Evolutionary conservation across 345 rosid species (phyloP).

Genomic region (Combretum micranthum): DNA sequence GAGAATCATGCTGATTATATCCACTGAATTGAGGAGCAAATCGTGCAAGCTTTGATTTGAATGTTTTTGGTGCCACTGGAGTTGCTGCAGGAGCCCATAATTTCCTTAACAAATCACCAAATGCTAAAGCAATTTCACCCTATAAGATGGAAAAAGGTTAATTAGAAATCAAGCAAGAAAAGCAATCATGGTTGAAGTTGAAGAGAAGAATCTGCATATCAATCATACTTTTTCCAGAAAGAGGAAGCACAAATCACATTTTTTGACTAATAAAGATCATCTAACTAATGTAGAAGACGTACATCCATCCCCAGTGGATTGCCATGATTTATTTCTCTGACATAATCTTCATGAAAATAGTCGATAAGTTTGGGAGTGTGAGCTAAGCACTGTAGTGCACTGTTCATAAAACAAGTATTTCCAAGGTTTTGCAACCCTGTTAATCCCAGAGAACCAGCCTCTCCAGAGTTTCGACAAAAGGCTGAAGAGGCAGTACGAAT

Average conservation of each 20-base stretch:
- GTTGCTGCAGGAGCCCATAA: slow-evolving; percentile 93
- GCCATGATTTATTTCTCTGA: slow-evolving; percentile 73
- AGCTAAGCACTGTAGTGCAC: slow-evolving; percentile 92
- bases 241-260: slow-evolving; percentile 10
- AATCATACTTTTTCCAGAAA: slow-evolving; percentile 1
- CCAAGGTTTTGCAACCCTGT: slow-evolving; percentile 97
- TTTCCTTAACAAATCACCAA: slow-evolving; percentile 85
- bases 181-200: too few relatives aligned
- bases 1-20: slow-evolving; percentile 99
- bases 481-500: slow-evolving; percentile 34
- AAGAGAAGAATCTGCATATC: too few relatives aligned
- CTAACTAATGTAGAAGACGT: slow-evolving; percentile 12
- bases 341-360: slow-evolving; percentile 88
- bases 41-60: slow-evolving; percentile 91
- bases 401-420: slow-evolving; percentile 98
- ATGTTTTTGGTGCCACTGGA: slow-evolving; percentile 75
- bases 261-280: neutral
- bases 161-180: neutral
- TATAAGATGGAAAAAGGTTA: slow-evolving; percentile 21
- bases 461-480: slow-evolving; percentile 60
- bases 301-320: slow-evolving; percentile 97
- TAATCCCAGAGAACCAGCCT: slow-evolving; percentile 90
- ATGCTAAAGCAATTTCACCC: slow-evolving; percentile 97
- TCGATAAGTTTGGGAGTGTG: slow-evolving; percentile 98
- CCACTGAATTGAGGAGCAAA: slow-evolving; percentile 97